A percentile compares a stretch with the other conserved stretches of the same genome.
Evolutionary conservation across 306 rosid genomes (phyloP).

Genomic region (Chamaecrista fasciculata): DNA sequence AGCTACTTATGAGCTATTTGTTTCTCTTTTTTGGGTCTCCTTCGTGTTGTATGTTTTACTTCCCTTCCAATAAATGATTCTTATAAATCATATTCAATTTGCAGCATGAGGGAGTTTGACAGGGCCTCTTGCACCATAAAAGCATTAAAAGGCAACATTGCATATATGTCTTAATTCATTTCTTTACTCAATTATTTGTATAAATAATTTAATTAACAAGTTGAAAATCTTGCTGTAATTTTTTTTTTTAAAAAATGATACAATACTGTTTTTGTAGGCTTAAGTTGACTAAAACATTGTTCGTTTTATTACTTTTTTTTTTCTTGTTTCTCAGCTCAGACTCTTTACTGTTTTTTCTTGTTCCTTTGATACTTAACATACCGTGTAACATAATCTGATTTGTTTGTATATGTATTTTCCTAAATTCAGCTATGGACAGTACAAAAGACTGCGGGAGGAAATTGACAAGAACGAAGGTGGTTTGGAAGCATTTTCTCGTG

Average conservation of each 20-base stretch:
- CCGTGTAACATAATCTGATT: slow-evolving; percentile 17
- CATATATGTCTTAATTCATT: not conserved
- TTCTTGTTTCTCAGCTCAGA: no score
- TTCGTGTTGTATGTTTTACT: not conserved
- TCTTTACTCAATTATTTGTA: not conserved
- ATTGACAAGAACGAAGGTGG: slow-evolving; percentile 94
- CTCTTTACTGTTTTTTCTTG: no score
- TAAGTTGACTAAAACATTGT: no score
- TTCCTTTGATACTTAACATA: not conserved
- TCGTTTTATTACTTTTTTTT: no score
- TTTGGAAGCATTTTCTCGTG: slow-evolving; percentile 90
- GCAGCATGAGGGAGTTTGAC: not conserved
- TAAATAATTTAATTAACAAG: not conserved
- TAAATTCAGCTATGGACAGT: slow-evolving; percentile 63
- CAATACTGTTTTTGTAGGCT: no score
- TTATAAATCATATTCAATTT: no score
- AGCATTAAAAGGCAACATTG: not conserved
- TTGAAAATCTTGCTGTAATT: not conserved
- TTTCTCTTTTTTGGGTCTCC: no score
- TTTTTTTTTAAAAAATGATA: no score
- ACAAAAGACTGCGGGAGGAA: slow-evolving; percentile 68
- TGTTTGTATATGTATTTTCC: slow-evolving; percentile 22
- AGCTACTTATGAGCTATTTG: not conserved
- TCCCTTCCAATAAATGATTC: not conserved
- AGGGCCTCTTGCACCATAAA: not conserved